Evolutionary conservation across 495 filamentous ascomycete species (phyloP).

Genomic region (Sporormia fimetaria): DNA sequence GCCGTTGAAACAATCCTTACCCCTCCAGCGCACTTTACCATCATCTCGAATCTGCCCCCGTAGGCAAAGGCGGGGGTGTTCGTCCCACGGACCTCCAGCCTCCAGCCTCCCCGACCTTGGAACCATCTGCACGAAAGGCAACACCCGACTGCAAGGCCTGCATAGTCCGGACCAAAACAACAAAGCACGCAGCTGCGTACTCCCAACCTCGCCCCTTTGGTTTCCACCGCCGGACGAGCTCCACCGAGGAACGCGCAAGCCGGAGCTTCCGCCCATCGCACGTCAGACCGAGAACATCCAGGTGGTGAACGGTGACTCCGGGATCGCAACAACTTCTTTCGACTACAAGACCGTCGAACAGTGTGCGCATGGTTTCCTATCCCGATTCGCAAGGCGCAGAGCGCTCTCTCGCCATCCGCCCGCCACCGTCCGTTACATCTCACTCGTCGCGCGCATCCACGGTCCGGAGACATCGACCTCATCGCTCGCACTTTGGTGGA

Average conservation of each 20-base stretch:
- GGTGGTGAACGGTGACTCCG: background rate
- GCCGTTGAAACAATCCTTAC: slow-evolving; percentile 10
- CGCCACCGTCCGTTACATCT: slow-evolving; percentile 51
- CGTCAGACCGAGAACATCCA: background rate
- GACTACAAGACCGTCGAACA: slow-evolving; percentile 1
- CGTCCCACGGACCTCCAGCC: slow-evolving; percentile 6
- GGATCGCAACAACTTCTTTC: background rate
- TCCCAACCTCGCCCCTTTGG: slow-evolving; percentile 11
- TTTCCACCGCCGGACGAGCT: background rate
- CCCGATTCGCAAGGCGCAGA: slow-evolving; percentile 48
- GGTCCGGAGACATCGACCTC: slow-evolving; percentile 54
- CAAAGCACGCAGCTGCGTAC: slow-evolving; percentile 26
- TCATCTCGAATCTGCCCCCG: slow-evolving; percentile 2
- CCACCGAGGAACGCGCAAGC: slow-evolving; percentile 1
- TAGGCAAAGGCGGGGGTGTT: slow-evolving; percentile 4
- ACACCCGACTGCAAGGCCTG: slow-evolving; percentile 6
- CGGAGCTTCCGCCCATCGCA: background rate
- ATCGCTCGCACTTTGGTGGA: slow-evolving; percentile 72
- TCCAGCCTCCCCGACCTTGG: slow-evolving; percentile 1
- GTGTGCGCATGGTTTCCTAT: slow-evolving; percentile 41
- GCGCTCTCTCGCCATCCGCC: slow-evolving; percentile 38
- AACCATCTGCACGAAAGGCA: slow-evolving; percentile 8
- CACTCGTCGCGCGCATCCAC: slow-evolving; percentile 46
- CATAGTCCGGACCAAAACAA: slow-evolving; percentile 21
- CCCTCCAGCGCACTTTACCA: background rate